A percentile compares a stretch with the other conserved stretches of the same genome.
Conservation (phyloP, 345 rosid species). For the Turnera subulata region DNA sequence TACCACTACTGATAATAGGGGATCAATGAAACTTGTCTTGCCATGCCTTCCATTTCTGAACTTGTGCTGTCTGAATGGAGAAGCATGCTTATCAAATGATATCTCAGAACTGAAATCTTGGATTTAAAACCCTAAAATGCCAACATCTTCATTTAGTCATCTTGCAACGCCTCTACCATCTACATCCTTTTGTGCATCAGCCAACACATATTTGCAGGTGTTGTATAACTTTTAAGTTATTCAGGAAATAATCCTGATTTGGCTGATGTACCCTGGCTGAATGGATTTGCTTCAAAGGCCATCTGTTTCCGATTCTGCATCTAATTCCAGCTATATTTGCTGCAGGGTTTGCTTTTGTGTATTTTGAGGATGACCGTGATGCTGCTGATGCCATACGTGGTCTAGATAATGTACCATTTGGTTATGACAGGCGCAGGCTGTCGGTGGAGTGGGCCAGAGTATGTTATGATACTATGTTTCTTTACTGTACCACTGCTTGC, state of each 20-base stretch:
- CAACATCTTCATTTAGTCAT: slow-evolving; percentile 66
- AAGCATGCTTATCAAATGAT: slow-evolving; percentile 60
- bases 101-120: slow-evolving; percentile 62
- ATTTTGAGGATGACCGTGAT: slow-evolving; percentile 83
- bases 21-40: slow-evolving; percentile 61
- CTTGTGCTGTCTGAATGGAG: slow-evolving; percentile 60
- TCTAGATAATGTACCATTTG: slow-evolving; percentile 61
- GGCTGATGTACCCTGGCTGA: slow-evolving; percentile 29
- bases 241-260: slow-evolving; percentile 37
- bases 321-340: slow-evolving; percentile 12
- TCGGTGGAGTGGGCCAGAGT: slow-evolving; percentile 94
- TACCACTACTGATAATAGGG: slow-evolving; percentile 49
- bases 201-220: slow-evolving; percentile 74
- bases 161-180: slow-evolving; percentile 74
- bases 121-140: slow-evolving; percentile 46
- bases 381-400: slow-evolving; percentile 79
- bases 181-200: slow-evolving; percentile 73
- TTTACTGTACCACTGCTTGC: background rate
- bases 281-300: slow-evolving; percentile 15
- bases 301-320: slow-evolving; percentile 6
- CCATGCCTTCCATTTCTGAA: slow-evolving; percentile 63
- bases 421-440: slow-evolving; percentile 64
- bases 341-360: slow-evolving; percentile 90
- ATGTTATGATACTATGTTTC: slow-evolving; percentile 7
- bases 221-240: slow-evolving; percentile 44